phyloP scores from a whole-genome alignment of 768 basidiomycete genomes.

The Scleroderma bovista region DNA sequence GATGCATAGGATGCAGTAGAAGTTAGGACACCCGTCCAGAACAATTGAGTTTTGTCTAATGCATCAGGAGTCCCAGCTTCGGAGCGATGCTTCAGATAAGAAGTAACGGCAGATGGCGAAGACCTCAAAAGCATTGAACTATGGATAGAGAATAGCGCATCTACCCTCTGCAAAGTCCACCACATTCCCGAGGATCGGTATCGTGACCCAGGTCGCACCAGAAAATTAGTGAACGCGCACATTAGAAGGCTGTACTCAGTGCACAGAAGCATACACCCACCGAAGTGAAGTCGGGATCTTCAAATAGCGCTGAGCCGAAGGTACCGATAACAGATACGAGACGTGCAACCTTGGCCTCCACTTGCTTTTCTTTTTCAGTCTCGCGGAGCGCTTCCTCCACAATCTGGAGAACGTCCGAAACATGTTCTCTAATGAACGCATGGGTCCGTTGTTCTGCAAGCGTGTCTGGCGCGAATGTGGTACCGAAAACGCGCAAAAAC shows the following conservation, averaged over 20 bases:
- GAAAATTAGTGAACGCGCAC: no score
- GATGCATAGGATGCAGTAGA: constrained; percentile 31
- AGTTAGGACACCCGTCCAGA: constrained; percentile 34
- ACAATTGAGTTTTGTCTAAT: constrained; percentile 9
- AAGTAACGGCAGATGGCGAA: constrained; percentile 41
- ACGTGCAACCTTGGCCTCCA: constrained; percentile 13
- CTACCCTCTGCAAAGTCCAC: constrained; percentile 38
- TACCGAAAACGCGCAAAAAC: constrained; percentile 41
- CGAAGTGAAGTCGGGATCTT: constrained; percentile 35
- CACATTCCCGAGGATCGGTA: no score
- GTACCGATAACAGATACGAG: constrained; percentile 41
- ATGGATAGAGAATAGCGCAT: constrained; percentile 37
- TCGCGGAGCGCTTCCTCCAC: constrained; percentile 11
- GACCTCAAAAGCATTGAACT: constrained; percentile 34
- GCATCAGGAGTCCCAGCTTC: constrained; percentile 4
- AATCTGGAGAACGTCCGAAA: constrained; percentile 19
- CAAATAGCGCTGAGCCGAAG: constrained; percentile 49
- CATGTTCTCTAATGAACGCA: constrained; percentile 12
- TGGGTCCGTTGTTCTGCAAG: constrained; percentile 10
- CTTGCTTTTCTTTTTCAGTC: background rate
- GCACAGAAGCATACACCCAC: constrained; percentile 30
- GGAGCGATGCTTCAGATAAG: constrained; percentile 39
- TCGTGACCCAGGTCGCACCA: no score
- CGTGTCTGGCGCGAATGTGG: constrained; percentile 25
- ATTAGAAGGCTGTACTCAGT: background rate